phyloP scores from a whole-genome alignment of 164 flowering plant genomes.

The Cinnamomum chago region DNA sequence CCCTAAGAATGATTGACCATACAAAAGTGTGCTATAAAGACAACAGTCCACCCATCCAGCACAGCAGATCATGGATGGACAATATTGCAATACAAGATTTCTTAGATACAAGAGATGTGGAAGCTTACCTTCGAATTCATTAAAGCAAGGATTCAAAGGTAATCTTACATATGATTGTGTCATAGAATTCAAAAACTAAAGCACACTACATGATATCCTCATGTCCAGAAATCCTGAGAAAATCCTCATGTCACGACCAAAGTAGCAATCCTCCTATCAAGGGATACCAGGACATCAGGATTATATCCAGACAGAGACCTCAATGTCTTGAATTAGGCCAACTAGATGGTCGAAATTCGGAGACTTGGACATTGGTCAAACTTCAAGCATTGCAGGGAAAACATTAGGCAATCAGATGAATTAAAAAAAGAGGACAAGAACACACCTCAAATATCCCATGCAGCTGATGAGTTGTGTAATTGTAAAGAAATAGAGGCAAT shows the following conservation, averaged over 20 bases:
- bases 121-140: too few relatives aligned
- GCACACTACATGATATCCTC: too few relatives aligned
- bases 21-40: too few relatives aligned
- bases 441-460: constrained; percentile 94
- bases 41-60: too few relatives aligned
- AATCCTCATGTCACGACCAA: neutral
- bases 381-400: neutral
- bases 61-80: too few relatives aligned
- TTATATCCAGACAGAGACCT: neutral
- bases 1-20: too few relatives aligned
- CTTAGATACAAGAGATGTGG: too few relatives aligned
- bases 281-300: too few relatives aligned
- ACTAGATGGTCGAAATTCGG: neutral
- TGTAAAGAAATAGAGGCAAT: constrained; percentile 87
- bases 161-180: too few relatives aligned
- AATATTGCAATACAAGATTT: too few relatives aligned
- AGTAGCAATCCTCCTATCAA: neutral
- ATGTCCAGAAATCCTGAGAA: neutral
- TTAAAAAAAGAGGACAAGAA: neutral
- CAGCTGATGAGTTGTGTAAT: constrained; percentile 97
- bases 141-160: too few relatives aligned
- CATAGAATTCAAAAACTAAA: too few relatives aligned
- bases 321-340: neutral
- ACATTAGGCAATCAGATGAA: neutral
- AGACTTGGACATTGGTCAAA: neutral